phyloP scores from a whole-genome alignment of 129 eudicot species.

The Flaveria trinervia region DNA sequence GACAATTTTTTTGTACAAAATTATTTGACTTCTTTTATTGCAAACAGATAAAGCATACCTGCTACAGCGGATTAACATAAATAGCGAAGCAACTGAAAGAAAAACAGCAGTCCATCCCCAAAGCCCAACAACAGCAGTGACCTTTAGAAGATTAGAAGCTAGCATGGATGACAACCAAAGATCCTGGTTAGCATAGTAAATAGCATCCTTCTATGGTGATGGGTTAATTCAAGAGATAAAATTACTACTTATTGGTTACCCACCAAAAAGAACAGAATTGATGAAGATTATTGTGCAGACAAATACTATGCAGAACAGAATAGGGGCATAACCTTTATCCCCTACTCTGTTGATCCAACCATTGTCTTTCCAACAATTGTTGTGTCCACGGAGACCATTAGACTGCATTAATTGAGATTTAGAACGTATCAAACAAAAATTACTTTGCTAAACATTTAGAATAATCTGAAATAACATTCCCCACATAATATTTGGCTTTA shows the following conservation, averaged over 20 bases:
- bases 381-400: conserved; percentile 57
- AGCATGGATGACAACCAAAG: conserved; percentile 28
- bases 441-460: neutral
- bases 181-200: conserved; percentile 34
- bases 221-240: conserved; percentile 2
- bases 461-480: neutral
- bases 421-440: conserved; percentile 8
- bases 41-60: conserved; percentile 52
- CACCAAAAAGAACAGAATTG: conserved; percentile 75
- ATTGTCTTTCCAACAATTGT: conserved; percentile 51
- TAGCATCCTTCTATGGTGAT: neutral
- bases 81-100: conserved; percentile 53
- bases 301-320: conserved; percentile 61
- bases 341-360: conserved; percentile 42
- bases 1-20: neutral
- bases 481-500: neutral
- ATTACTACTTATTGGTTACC: conserved; percentile 28
- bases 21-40: neutral
- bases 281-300: conserved; percentile 66
- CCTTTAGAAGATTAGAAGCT: conserved; percentile 78
- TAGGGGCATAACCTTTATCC: conserved; percentile 72
- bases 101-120: conserved; percentile 97
- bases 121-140: conserved; percentile 88
- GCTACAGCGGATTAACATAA: conserved; percentile 78
- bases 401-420: conserved; percentile 53